Conservation (phyloP, 1,139 yeast genomes). For the Hanseniaspora gamundiae region DNA sequence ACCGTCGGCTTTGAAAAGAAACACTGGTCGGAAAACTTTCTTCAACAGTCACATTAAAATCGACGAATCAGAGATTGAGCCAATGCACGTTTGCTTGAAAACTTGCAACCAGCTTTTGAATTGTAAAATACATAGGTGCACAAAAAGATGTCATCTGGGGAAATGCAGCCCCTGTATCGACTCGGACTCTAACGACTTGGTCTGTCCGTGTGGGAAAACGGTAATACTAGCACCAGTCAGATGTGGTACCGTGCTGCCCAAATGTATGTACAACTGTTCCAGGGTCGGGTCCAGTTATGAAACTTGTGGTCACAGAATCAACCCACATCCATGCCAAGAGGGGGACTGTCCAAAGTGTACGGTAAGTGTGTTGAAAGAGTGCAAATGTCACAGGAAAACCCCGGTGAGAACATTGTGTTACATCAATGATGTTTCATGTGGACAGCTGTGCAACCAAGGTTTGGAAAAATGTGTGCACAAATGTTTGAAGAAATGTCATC, state of each 20-base stretch:
- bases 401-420: conserved; percentile 56
- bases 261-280: conserved; percentile 58
- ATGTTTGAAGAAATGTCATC: conserved; percentile 44
- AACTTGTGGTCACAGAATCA: conserved; percentile 65
- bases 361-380: conserved; percentile 43
- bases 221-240: conserved; percentile 75
- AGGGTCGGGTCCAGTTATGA: conserved; percentile 31
- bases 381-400: conserved; percentile 58
- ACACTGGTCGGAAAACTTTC: conserved; percentile 28
- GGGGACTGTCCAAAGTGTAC: conserved; percentile 72
- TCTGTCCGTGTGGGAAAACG: conserved; percentile 80
- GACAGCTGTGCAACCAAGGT: conserved; percentile 44
- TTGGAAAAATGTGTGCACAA: conserved; percentile 55
- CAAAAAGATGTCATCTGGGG: conserved; percentile 70
- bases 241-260: conserved; percentile 66
- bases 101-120: conserved; percentile 53
- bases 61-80: conserved; percentile 54
- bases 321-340: conserved; percentile 65
- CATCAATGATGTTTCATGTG: conserved; percentile 61
- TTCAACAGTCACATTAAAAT: conserved; percentile 23
- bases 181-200: conserved; percentile 67
- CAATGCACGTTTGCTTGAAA: conserved; percentile 64
- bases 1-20: conserved; percentile 49
- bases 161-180: conserved; percentile 78
- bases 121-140: conserved; percentile 69